Evolutionary conservation across 345 rosid species (phyloP).

Genomic region (Capsella bursapastoris): DNA sequence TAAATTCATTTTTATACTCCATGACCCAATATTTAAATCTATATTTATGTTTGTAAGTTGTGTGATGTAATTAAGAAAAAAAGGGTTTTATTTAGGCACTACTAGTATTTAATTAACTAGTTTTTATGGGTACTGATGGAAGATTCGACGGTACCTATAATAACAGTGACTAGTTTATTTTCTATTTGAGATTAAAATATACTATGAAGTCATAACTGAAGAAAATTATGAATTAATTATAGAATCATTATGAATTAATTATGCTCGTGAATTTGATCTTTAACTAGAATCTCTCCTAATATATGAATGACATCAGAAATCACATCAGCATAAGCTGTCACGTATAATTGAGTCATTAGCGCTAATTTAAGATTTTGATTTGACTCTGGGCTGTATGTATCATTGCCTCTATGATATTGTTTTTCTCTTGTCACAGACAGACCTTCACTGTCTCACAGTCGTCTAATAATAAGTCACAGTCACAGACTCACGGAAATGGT

Average conservation of each 20-base stretch:
- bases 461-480: conserved; percentile 41
- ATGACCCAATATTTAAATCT: not conserved
- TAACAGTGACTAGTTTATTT: not conserved
- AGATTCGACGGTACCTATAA: not conserved
- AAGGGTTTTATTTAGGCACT: not conserved
- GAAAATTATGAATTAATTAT: not conserved
- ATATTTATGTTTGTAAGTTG: conserved; percentile 12
- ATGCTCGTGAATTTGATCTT: not conserved
- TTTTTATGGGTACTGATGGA: not conserved
- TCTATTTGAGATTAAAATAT: not conserved
- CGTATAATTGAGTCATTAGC: conserved; percentile 1
- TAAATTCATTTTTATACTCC: not conserved
- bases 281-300: not conserved
- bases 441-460: conserved; percentile 26
- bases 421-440: conserved; percentile 5
- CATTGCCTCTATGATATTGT: conserved; percentile 4
- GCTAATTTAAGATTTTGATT: not conserved
- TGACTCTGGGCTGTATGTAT: not conserved
- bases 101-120: not conserved
- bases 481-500: not conserved
- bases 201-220: not conserved
- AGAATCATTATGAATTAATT: not conserved
- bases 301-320: conserved; percentile 27
- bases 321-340: not conserved
- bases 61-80: not conserved